Base-by-base conservation (phyloP, 768 basidiomycete species). In the Pisolithus orientalis region DNA sequence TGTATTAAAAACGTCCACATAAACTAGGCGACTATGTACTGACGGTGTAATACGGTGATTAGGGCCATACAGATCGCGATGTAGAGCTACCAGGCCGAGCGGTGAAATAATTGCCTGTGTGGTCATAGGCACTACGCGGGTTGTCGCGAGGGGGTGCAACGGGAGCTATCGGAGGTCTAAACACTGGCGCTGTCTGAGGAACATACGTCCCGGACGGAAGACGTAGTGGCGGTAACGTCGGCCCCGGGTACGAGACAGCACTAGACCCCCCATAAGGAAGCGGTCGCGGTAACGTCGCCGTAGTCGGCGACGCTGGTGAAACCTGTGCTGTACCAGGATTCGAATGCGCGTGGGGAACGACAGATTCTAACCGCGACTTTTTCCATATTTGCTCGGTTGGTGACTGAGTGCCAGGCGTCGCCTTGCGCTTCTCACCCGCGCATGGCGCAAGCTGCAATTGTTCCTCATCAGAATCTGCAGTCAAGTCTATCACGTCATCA, bases 381-480 rank as follows among this genome's bases (percentile, higher is more conserved):
- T 90, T 90, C 87, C 87, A 90, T 34, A 83, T 78, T 55, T 77
- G 78, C 59, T 86, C 86, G 4, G 83, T 78, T 7, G 80, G 78
- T 14, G 83, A 79, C 1, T 65, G 57, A 44, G 75, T 58, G 11
- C 78, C 82, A 8, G 73, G 68, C 5, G 73, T 66, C 9, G 79
- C 79, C 61, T 84, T 87, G 59, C 87, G 79, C 60, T 86, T 87
- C 58, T 72, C 78, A 9, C 65, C 50, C 53, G 70, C 66, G n/a
- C 62, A 69, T 10, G 51, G 58, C 13, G 52, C 50, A 17, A 66
- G 55, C 45, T 62, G 67, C 10, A 67, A 59, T 28, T 75, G 79
- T 21, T 93, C 91, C 11, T 88, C 87, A 52, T 90, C 87, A 24
- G 82, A 82, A 61, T 90, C 88, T 54, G 84, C 71, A 3, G 93